Conservation (phyloP, 352 stramenopile genomes). For the Pilasporangium apinafurcum region DNA sequence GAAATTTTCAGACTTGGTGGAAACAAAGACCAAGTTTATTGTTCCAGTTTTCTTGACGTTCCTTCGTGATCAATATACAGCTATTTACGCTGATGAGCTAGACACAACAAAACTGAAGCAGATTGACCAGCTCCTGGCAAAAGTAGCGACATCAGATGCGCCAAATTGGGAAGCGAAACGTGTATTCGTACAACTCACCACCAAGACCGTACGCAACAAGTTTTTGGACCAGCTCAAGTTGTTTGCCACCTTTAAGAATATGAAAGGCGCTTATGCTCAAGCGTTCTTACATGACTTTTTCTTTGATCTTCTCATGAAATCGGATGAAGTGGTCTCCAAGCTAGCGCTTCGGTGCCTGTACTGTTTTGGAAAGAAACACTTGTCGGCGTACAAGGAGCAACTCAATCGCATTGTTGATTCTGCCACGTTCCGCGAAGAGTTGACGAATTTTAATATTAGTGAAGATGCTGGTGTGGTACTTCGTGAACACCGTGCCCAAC, state of each 20-base stretch:
- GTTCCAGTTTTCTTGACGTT: conserved; percentile 83
- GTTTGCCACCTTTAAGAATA: conserved; percentile 81
- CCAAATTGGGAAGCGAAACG: conserved; percentile 16
- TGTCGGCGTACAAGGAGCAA: conserved; percentile 83
- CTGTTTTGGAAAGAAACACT: conserved; percentile 75
- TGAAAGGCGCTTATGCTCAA: conserved; percentile 82
- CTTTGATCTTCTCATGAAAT: conserved; percentile 87
- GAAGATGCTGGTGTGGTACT: conserved; percentile 62
- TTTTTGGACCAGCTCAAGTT: conserved; percentile 79
- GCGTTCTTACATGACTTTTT: conserved; percentile 75
- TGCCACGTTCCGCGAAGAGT: conserved; percentile 82
- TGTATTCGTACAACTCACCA: conserved; percentile 40
- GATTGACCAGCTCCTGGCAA: conserved; percentile 46
- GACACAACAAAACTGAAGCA: conserved; percentile 21
- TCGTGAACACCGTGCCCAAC: conserved; percentile 63
- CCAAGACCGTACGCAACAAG: conserved; percentile 73
- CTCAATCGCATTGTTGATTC: conserved; percentile 79
- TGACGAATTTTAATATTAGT: conserved; percentile 86
- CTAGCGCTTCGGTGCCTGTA: conserved; percentile 84
- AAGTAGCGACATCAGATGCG: conserved; percentile 20
- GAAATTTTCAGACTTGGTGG: conserved; percentile 66
- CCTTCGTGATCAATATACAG: conserved; percentile 71
- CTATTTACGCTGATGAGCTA: conserved; percentile 76
- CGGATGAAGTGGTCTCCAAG: conserved; percentile 82
- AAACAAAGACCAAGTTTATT: conserved; percentile 84